A percentile compares a stretch with the other conserved stretches of the same genome.
These are phyloP conservation scores for Alternaria panax DNA, from an alignment of 2,329 filamentous ascomycete species.

Conservation along the genomic window DNA sequence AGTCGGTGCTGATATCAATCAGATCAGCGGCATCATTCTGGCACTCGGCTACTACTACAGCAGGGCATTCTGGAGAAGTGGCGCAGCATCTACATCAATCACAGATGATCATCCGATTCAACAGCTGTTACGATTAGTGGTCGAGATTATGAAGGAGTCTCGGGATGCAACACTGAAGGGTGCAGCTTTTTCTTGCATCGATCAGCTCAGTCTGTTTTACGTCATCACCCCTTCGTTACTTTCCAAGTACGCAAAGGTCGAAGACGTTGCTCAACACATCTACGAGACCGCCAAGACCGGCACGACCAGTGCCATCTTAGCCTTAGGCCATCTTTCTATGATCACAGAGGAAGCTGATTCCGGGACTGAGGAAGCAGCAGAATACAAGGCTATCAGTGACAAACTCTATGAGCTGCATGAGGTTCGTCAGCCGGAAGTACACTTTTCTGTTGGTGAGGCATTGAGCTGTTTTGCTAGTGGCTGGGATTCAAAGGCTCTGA, in stretches of 20 bases:
- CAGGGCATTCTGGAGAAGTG: slow-evolving; percentile 61
- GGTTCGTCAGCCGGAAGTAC: slow-evolving; percentile 82
- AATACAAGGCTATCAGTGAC: slow-evolving; percentile 66
- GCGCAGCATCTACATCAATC: slow-evolving; percentile 21
- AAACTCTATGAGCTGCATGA: slow-evolving; percentile 81
- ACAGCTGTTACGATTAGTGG: slow-evolving; percentile 53
- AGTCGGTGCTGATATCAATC: slow-evolving; percentile 66
- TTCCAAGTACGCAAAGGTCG: slow-evolving; percentile 46
- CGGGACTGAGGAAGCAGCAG: slow-evolving; percentile 39
- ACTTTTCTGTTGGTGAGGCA: slow-evolving; percentile 90
- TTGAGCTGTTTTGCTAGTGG: slow-evolving; percentile 78
- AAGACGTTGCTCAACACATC: slow-evolving; percentile 68
- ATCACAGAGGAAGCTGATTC: slow-evolving; percentile 57
- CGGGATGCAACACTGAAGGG: slow-evolving; percentile 65
- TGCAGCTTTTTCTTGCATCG: slow-evolving; percentile 64
- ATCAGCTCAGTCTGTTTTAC: slow-evolving; percentile 67
- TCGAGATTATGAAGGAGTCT: slow-evolving; percentile 62
- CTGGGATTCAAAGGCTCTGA: slow-evolving; percentile 83
- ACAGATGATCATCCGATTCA: slow-evolving; percentile 49
- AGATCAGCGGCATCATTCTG: slow-evolving; percentile 67
- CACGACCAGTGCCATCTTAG: slow-evolving; percentile 80
- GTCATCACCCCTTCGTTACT: slow-evolving; percentile 57
- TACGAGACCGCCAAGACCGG: slow-evolving; percentile 76
- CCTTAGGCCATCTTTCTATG: slow-evolving; percentile 78
- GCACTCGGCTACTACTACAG: slow-evolving; percentile 66